Evolutionary conservation across 2,329 filamentous ascomycete species (phyloP), one percentile per base, ranked within the genome.

Genomic region (Fusarium fracticaudum): DNA sequence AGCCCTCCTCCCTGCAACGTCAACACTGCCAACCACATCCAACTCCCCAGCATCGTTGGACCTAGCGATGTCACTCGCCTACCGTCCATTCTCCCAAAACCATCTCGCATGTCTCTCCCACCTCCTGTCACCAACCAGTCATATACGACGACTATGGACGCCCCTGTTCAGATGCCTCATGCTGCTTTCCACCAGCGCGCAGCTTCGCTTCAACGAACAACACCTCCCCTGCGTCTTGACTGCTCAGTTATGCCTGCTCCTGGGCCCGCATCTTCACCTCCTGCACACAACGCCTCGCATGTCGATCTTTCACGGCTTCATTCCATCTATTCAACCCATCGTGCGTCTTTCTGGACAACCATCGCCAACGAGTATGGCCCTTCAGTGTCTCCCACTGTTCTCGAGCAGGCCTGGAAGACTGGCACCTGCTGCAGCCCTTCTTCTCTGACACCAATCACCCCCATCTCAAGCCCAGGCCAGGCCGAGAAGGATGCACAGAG

Each of bases 281-380:
- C 77, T 20, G 76, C 81, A 67, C 81, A 81, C 71, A 79, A 78
- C 20, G 77, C 82, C 51, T 80, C 85, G 69, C 85, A 87, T 71
- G 86, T 92, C 72, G 91, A 94, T 80, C 87, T 91, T 77, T 85
- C 87, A 35, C 91, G 92, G 54, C 90, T 96, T 31, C 88, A 90
- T 54, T 86, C 88, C 69, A 89, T 95, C 75, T 95, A 95, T 82
- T 88, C 91, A 60, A 85, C 88, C 13, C 92, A 94, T 82, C 90
- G 92, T 48, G 86, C 87, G 58, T 88, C 89, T 14, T 95, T 96
- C 84, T 96, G 93, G 93, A 86, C 88, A 40, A 87, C 89, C 54
- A 88, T 96, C 41, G 92, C 93, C 37, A 85, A 89, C 33, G 92
- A 94, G 77, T 95, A 95, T 78, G 92, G 92, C 60, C 81, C 85